phyloP scores from a whole-genome alignment of 129 eudicot species.

The Flaveria linearis region DNA sequence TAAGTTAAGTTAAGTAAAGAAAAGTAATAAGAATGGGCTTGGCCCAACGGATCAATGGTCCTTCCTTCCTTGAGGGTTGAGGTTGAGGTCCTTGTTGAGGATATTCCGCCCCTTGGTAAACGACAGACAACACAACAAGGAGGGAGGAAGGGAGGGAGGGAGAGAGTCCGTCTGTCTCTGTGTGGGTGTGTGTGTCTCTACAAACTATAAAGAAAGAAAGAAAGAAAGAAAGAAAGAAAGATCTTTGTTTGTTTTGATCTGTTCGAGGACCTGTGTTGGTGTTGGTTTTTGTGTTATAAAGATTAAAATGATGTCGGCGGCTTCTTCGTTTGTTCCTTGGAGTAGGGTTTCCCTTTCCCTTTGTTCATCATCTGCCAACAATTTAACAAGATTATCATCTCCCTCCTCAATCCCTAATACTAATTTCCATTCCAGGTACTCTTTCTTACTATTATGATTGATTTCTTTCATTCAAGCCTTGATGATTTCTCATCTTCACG shows the following conservation, averaged over 20 bases:
- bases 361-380: neutral
- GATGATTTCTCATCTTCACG: no score
- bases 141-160: no score
- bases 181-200: no score
- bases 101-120: conserved; percentile 7
- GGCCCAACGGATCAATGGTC: conserved; percentile 27
- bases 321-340: conserved; percentile 8
- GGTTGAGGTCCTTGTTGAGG: neutral
- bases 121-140: conserved; percentile 1
- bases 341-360: neutral
- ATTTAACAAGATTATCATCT: neutral
- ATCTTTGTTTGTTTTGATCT: neutral
- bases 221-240: neutral
- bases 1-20: no score
- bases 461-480: no score
- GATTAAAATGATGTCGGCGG: conserved; percentile 8
- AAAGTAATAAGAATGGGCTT: neutral
- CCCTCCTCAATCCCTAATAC: neutral
- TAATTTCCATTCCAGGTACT: conserved; percentile 3
- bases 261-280: neutral
- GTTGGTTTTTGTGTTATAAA: neutral
- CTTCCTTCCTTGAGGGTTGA: neutral
- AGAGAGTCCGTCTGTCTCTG: no score
- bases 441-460: no score
- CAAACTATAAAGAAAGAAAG: no score